Conservation (phyloP, 1,139 yeast species). For the Scheffersomyces stambukii region DNA sequence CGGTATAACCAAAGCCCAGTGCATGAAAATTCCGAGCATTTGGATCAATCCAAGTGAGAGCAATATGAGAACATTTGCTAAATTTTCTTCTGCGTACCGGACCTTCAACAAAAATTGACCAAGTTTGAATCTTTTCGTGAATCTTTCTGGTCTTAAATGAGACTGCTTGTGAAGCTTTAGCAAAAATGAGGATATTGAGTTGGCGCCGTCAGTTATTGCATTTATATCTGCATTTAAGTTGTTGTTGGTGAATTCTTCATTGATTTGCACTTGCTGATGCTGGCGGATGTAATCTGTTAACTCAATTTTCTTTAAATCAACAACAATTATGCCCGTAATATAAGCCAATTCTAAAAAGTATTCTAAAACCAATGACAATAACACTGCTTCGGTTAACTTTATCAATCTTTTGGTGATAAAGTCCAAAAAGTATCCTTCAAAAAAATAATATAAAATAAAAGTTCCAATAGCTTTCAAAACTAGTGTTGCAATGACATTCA, state of each 20-base stretch:
- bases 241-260: not conserved
- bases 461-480: not conserved
- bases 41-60: slow-evolving; percentile 3
- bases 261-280: no score
- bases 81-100: slow-evolving; percentile 28
- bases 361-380: slow-evolving; percentile 48
- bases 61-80: slow-evolving; percentile 6
- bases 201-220: slow-evolving; percentile 17
- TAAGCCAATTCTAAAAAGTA: slow-evolving; percentile 58
- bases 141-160: slow-evolving; percentile 16
- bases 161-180: slow-evolving; percentile 16
- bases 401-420: slow-evolving; percentile 17
- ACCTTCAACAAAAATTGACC: slow-evolving; percentile 36
- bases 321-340: slow-evolving; percentile 58
- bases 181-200: slow-evolving; percentile 23
- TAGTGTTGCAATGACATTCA: slow-evolving; percentile 8
- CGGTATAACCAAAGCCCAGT: slow-evolving; percentile 29
- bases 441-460: slow-evolving; percentile 6
- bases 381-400: slow-evolving; percentile 15
- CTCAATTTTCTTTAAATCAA: slow-evolving; percentile 64
- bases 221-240: no score
- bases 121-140: slow-evolving; percentile 22
- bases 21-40: slow-evolving; percentile 11
- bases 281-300: slow-evolving; percentile 42
- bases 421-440: slow-evolving; percentile 16